These are phyloP conservation scores for Colletotrichum sublineola DNA, from an alignment of 2,329 filamentous ascomycete genomes.

Conservation along the genomic window DNA sequence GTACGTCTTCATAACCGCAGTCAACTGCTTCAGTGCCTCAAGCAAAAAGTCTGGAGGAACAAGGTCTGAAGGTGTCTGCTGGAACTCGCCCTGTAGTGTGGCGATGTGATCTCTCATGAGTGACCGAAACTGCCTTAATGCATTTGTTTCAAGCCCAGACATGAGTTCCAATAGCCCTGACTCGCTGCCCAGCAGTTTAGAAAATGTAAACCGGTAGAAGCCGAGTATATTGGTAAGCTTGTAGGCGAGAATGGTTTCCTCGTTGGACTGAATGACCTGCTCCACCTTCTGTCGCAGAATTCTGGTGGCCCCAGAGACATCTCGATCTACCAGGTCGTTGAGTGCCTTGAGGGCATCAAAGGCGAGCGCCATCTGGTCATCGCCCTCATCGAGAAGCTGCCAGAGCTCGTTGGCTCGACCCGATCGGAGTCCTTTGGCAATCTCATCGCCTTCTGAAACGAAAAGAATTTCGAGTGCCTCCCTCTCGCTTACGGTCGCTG, in stretches of 20 bases:
- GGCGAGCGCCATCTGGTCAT: constrained; percentile 62
- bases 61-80: constrained; percentile 78
- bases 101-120: constrained; percentile 85
- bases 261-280: constrained; percentile 91
- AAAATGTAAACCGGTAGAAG: constrained; percentile 91
- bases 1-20: constrained; percentile 85
- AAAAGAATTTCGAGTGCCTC: constrained; percentile 94
- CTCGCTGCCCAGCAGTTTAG: constrained; percentile 78
- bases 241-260: constrained; percentile 89
- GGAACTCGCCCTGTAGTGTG: constrained; percentile 78
- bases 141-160: constrained; percentile 77
- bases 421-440: constrained; percentile 83
- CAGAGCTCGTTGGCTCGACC: constrained; percentile 88
- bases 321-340: constrained; percentile 87
- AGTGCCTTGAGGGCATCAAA: constrained; percentile 89
- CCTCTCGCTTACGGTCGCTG: constrained; percentile 90
- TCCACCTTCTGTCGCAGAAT: constrained; percentile 92
- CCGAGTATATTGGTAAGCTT: constrained; percentile 89
- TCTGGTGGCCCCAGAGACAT: constrained; percentile 83
- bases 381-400: constrained; percentile 74
- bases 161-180: constrained; percentile 80
- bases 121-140: constrained; percentile 84
- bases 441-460: constrained; percentile 89
- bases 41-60: constrained; percentile 83
- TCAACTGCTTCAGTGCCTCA: constrained; percentile 83